These are phyloP conservation scores for Henckelia pumila DNA, from an alignment of 257 asterid genomes.

Conservation along the genomic window DNA sequence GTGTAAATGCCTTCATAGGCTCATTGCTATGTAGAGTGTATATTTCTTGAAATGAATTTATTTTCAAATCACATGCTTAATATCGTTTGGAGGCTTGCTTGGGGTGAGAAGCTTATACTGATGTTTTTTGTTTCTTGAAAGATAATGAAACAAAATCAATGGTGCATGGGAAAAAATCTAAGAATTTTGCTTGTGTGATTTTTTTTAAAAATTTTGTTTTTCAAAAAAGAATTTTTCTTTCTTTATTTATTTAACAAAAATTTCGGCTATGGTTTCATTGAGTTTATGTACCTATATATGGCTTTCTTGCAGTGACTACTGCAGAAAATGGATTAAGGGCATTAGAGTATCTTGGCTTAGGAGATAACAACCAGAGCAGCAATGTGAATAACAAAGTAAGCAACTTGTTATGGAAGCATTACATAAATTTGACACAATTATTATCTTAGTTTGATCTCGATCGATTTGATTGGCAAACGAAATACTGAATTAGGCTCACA, in stretches of 20 bases:
- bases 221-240: neutral
- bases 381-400: conserved; percentile 31
- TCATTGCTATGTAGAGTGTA: neutral
- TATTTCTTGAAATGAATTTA: neutral
- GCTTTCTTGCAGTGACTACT: conserved; percentile 46
- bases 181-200: neutral
- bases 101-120: neutral
- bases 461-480: neutral
- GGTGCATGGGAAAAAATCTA: neutral
- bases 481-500: neutral
- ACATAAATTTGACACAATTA: neutral
- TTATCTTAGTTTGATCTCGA: neutral
- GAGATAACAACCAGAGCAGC: conserved; percentile 26
- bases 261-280: neutral
- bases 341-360: conserved; percentile 53
- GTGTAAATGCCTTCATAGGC: neutral
- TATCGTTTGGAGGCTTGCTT: neutral
- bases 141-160: neutral
- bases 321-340: conserved; percentile 63
- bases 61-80: no score
- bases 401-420: neutral
- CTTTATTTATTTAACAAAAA: no score
- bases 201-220: neutral
- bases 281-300: neutral
- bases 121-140: neutral